phyloP scores from a whole-genome alignment of 257 asterid species.

The Craterostigma plantagineum region DNA sequence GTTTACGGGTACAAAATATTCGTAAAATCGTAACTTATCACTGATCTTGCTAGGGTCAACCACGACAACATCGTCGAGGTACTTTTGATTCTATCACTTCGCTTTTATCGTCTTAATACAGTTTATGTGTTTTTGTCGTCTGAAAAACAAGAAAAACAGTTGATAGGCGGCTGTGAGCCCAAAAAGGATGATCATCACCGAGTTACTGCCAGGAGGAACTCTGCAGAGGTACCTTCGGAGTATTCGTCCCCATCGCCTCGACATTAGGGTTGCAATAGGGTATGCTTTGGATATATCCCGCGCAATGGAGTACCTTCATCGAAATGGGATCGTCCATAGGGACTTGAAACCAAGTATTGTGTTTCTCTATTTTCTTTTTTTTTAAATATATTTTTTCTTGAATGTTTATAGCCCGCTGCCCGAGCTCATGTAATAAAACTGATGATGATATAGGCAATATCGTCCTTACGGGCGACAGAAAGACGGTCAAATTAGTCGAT shows the following conservation, averaged over 20 bases:
- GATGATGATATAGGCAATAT: too few species aligned
- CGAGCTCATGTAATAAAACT: too few species aligned
- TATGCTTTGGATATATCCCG: constrained; percentile 36
- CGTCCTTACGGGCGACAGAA: too few species aligned
- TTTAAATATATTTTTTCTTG: too few species aligned
- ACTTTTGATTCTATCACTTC: constrained; percentile 1
- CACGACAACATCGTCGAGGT: constrained; percentile 52
- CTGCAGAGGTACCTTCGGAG: constrained; percentile 45
- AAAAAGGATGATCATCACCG: constrained; percentile 34
- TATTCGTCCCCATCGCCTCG: constrained; percentile 31
- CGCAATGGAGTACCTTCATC: constrained; percentile 54
- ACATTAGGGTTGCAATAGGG: constrained; percentile 27
- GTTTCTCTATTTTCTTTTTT: too few species aligned
- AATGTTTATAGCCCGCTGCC: too few species aligned
- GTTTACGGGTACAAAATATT: too few species aligned
- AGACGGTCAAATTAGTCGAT: constrained; percentile 9
- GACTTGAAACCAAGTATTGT: constrained; percentile 62
- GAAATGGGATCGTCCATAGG: constrained; percentile 36
- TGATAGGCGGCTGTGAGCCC: constrained; percentile 45
- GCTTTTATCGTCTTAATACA: too few species aligned
- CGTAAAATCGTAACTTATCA: too few species aligned
- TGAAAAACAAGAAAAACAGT: constrained; percentile 28
- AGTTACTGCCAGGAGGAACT: constrained; percentile 48
- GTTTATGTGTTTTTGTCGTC: too few species aligned
- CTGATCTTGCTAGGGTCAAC: constrained; percentile 35